phyloP scores from a whole-genome alignment of 179 eudicot species.

The Nepenthes alata region DNA sequence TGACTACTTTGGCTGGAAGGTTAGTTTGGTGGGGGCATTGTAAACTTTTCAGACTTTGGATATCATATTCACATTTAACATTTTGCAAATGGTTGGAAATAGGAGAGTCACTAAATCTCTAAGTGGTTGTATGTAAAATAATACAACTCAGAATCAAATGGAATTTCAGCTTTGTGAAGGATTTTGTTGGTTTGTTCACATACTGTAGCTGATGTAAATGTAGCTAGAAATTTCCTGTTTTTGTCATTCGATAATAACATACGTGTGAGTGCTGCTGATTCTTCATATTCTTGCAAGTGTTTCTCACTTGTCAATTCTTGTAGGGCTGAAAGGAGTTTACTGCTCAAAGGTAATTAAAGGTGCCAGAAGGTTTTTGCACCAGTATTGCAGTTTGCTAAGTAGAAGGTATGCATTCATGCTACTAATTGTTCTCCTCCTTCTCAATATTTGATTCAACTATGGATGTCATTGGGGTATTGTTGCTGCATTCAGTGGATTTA shows the following conservation, averaged over 20 bases:
- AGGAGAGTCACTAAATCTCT: too few species aligned
- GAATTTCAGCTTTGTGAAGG: too few species aligned
- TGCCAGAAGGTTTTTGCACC: conserved; percentile 51
- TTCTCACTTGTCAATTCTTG: conserved; percentile 3
- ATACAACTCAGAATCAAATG: too few species aligned
- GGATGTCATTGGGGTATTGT: too few species aligned
- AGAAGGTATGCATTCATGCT: conserved; percentile 28
- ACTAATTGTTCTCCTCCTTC: background rate
- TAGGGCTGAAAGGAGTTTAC: conserved; percentile 72
- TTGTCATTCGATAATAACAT: too few species aligned
- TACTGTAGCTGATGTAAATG: too few species aligned
- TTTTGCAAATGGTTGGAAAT: too few species aligned
- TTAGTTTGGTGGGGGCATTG: background rate
- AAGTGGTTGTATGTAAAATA: too few species aligned
- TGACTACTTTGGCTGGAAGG: background rate
- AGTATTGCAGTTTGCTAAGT: conserved; percentile 33
- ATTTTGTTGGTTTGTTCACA: background rate
- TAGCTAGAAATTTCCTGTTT: too few species aligned
- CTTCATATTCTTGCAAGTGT: conserved; percentile 6
- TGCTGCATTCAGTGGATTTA: too few species aligned
- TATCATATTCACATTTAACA: too few species aligned
- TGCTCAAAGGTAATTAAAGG: conserved; percentile 66
- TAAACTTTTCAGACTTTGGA: background rate
- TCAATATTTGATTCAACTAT: background rate
- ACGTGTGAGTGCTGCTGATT: background rate